Conservation (phyloP, 2,329 filamentous ascomycete genomes). For the Alternaria metachromatica region DNA sequence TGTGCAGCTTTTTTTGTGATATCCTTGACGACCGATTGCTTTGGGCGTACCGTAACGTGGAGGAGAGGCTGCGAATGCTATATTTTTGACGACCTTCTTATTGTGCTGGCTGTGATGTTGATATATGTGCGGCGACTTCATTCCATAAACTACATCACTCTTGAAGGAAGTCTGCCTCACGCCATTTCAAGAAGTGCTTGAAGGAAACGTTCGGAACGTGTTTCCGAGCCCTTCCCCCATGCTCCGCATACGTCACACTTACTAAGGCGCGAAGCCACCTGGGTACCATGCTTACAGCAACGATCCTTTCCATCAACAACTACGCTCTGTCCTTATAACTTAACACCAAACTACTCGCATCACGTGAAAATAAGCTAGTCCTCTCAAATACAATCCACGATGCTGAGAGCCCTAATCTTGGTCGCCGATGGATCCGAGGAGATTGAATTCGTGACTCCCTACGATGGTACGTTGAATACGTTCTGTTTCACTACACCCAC, state of each 20-base stretch:
- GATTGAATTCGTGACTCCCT: constrained; percentile 51
- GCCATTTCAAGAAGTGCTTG: neutral
- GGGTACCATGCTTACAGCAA: too few species aligned
- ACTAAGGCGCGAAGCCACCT: neutral
- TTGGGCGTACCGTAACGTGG: neutral
- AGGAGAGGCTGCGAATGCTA: constrained; percentile 14
- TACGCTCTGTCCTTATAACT: too few species aligned
- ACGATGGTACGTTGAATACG: constrained; percentile 40
- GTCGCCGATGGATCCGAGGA: constrained; percentile 51
- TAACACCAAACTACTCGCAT: too few species aligned
- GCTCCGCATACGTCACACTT: constrained; percentile 17
- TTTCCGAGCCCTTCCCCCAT: neutral
- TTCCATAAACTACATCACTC: too few species aligned
- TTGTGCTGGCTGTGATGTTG: too few species aligned
- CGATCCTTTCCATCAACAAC: too few species aligned
- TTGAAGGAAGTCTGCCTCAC: neutral
- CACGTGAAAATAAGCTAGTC: too few species aligned
- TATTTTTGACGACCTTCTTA: neutral
- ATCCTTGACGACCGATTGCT: constrained; percentile 14
- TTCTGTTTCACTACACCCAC: fast-evolving
- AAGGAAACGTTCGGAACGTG: neutral
- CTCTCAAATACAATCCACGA: constrained; percentile 2
- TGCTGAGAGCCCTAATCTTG: constrained; percentile 48
- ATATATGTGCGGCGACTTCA: too few species aligned
- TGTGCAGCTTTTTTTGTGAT: constrained; percentile 7